Evolutionary conservation across 805 yeast genomes (phyloP).

Genomic region (Candida oleophila): DNA sequence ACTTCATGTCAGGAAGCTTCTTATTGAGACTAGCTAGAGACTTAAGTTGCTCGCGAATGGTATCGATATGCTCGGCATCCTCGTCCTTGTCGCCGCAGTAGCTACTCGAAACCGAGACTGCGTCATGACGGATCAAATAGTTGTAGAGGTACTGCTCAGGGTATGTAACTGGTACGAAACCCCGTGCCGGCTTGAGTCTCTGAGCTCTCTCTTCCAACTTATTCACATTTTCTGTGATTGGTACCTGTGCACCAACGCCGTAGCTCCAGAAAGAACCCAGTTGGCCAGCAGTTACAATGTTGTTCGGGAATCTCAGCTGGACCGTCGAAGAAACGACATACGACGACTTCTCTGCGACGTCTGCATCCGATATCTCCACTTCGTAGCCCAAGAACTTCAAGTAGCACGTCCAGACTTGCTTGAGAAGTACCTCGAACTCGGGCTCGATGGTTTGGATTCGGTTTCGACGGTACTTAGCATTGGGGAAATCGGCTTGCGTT

Average conservation of each 20-base stretch:
- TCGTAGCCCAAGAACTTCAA: slow-evolving; percentile 40
- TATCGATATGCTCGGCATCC: not conserved
- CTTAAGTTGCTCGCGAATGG: not conserved
- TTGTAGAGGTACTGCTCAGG: not conserved
- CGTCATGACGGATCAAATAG: not conserved
- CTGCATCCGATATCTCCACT: not conserved
- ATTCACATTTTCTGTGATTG: not conserved
- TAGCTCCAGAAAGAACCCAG: not conserved
- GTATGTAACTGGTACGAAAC: not conserved
- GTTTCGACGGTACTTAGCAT: slow-evolving; percentile 30
- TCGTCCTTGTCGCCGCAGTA: not conserved
- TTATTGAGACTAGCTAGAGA: not conserved
- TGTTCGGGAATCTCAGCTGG: not conserved
- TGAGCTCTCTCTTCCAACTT: not conserved
- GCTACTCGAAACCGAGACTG: not conserved
- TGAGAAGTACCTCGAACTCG: slow-evolving; percentile 62
- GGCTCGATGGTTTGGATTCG: slow-evolving; percentile 34
- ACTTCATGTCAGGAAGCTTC: not conserved
- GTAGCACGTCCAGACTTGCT: slow-evolving; percentile 69
- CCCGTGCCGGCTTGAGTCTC: not conserved
- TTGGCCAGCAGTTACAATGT: not conserved
- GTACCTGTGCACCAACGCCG: not conserved
- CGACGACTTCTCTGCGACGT: not conserved
- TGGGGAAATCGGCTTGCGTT: slow-evolving; percentile 1
- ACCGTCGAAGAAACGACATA: slow-evolving; percentile 3